These are phyloP conservation scores for Fragaria nilgerrensis DNA, from an alignment of 306 rosid genomes.

Conservation along the genomic window DNA sequence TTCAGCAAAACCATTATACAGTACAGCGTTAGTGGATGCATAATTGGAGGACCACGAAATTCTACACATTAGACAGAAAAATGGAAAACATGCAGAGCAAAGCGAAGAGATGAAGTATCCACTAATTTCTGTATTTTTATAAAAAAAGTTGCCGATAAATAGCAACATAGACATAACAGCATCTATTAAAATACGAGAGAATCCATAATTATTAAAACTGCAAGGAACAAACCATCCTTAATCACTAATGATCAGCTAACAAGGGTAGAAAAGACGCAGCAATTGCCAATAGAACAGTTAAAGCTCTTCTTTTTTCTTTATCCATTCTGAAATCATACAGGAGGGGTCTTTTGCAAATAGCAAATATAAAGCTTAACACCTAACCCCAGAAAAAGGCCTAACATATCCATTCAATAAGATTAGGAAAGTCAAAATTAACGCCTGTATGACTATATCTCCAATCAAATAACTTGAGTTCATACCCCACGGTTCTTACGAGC, in stretches of 20 bases:
- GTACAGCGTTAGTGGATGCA: neutral
- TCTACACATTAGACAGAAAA: neutral
- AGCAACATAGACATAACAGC: neutral
- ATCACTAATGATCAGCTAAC: neutral
- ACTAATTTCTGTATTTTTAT: too few relatives aligned
- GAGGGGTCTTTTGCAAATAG: neutral
- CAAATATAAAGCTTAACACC: neutral
- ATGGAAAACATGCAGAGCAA: neutral
- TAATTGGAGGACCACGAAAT: neutral
- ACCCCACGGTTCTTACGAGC: neutral
- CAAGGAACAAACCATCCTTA: neutral
- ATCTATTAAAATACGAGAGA: neutral
- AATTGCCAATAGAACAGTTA: neutral
- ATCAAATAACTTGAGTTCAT: neutral
- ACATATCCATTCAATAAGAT: neutral
- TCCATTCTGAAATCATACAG: neutral
- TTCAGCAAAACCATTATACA: neutral
- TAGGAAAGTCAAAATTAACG: neutral
- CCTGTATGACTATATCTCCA: neutral
- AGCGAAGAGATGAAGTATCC: neutral
- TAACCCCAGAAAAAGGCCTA: neutral
- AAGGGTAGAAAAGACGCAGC: neutral
- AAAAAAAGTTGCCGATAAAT: neutral
- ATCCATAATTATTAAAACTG: neutral
- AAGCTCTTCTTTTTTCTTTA: neutral